Evolutionary conservation across 495 filamentous ascomycete genomes (phyloP), one percentile per base, ranked within the genome.

Genomic region (Talaromyces thailandensis): DNA sequence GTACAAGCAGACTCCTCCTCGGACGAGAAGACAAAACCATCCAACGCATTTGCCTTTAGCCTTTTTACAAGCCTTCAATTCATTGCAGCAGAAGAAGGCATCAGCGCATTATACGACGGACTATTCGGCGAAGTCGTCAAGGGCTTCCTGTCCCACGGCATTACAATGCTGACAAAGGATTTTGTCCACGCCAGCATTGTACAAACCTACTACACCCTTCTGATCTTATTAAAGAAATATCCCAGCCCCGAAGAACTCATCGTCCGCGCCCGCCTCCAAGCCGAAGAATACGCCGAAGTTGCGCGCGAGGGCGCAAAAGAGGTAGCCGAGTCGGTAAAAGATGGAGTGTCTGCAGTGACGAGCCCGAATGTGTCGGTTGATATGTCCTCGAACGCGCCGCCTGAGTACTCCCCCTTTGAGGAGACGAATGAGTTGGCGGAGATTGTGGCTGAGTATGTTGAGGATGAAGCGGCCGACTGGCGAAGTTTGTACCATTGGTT

Each of bases 151-250:
- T 86, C 84, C 12, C 91, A 96, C 66, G 93, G 92, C 1, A 83
- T 91, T 26, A 92, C 91, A n/a, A 96, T 96, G 90, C 73, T 95
- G 56, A 82, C 89, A 28, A 96, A 96, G 73, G 89, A 95, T 59
- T 73, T 80, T 16, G 84, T 92, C n/a, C 92, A 96, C 64, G 73
- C 80, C n/a, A 65, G 85, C 18, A 84, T 96, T 62, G 79, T 96
- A 24, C 83, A 81, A 63, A 66, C 85, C 14, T 95, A 93, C 70
- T 88, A 81, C 40, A 52, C 73, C 24, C 64, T 80, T 0, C 69
- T 80, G 1, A 67, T 79, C 32, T 45, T 74, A 4, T 60, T 74
- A 1, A 70, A 72, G 31, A 71, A 67, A n/a, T 79, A 79, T 62
- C 79, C 80, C 0, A 74, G 69, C 3, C 73, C 79, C 0, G 74